Conservation (phyloP, 768 basidiomycete genomes). For the Saitozyma sp. region DNA sequence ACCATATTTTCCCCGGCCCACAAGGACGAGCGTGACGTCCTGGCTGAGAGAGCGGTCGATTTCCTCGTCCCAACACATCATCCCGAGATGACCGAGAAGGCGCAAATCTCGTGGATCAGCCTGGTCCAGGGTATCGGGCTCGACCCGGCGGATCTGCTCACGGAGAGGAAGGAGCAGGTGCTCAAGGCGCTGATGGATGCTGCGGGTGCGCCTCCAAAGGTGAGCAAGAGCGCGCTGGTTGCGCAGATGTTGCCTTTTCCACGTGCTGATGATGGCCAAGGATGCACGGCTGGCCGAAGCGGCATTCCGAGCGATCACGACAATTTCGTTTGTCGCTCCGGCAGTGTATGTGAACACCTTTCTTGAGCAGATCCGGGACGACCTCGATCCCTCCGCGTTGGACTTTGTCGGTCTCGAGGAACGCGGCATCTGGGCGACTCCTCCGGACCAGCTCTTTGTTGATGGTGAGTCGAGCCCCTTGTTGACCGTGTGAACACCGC, state of each 20-base stretch:
- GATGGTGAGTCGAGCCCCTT: constrained; percentile 61
- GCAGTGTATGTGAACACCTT: constrained; percentile 66
- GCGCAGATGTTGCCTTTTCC: neutral
- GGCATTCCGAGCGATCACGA: constrained; percentile 70
- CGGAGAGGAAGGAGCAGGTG: constrained; percentile 36
- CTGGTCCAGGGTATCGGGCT: constrained; percentile 67
- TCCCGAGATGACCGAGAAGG: constrained; percentile 54
- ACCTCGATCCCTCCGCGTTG: constrained; percentile 66
- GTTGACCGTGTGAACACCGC: neutral
- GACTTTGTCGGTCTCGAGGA: constrained; percentile 70
- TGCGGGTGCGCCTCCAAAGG: constrained; percentile 30
- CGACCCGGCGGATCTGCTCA: constrained; percentile 68
- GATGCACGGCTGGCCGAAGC: constrained; percentile 56
- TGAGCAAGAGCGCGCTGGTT: constrained; percentile 5
- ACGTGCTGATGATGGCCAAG: constrained; percentile 12
- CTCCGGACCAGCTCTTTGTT: constrained; percentile 73
- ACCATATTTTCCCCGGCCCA: constrained; percentile 22
- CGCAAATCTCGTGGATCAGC: constrained; percentile 76
- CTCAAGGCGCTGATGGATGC: constrained; percentile 28
- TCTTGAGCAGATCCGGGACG: constrained; percentile 65
- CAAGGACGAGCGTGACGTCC: constrained; percentile 15
- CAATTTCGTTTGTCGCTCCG: constrained; percentile 78
- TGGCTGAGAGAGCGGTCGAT: constrained; percentile 57
- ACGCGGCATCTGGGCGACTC: constrained; percentile 80
- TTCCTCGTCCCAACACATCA: constrained; percentile 74